Conservation (phyloP, 495 filamentous ascomycete genomes). For the Daldinia grandis region DNA sequence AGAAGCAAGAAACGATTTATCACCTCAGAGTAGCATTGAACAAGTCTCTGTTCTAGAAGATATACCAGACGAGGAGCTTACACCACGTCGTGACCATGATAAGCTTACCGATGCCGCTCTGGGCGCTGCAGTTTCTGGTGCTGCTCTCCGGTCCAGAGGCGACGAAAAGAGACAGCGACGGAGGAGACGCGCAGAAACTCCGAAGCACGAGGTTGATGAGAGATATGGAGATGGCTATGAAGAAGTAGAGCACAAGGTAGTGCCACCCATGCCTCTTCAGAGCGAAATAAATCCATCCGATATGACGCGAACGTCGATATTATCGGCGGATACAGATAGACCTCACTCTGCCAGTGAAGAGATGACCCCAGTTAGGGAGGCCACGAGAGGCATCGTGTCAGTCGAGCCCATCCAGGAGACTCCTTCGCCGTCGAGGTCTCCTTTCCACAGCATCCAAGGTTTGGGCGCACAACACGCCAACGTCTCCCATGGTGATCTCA, state of each 20-base stretch:
- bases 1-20: conserved; percentile 67
- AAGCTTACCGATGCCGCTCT: conserved; percentile 51
- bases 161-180: conserved; percentile 57
- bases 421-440: conserved; percentile 53
- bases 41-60: conserved; percentile 51
- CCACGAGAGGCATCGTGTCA: conserved; percentile 59
- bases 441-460: conserved; percentile 52
- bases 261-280: conserved; percentile 83
- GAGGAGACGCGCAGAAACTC: conserved; percentile 53
- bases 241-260: conserved; percentile 48
- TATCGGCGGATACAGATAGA: conserved; percentile 80
- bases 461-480: conserved; percentile 60
- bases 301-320: conserved; percentile 85
- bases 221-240: conserved; percentile 50
- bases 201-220: conserved; percentile 50
- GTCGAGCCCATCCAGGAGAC: conserved; percentile 47
- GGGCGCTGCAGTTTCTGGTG: conserved; percentile 48
- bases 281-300: conserved; percentile 86
- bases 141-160: conserved; percentile 46
- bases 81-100: conserved; percentile 51
- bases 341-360: conserved; percentile 69
- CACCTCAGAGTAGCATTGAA: conserved; percentile 54
- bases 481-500: conserved; percentile 60
- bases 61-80: conserved; percentile 49
- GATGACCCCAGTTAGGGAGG: conserved; percentile 64